Evolutionary conservation across 129 eudicot species (phyloP), one percentile per base, ranked within the genome.

Genomic region (Flaveria bidentis): DNA sequence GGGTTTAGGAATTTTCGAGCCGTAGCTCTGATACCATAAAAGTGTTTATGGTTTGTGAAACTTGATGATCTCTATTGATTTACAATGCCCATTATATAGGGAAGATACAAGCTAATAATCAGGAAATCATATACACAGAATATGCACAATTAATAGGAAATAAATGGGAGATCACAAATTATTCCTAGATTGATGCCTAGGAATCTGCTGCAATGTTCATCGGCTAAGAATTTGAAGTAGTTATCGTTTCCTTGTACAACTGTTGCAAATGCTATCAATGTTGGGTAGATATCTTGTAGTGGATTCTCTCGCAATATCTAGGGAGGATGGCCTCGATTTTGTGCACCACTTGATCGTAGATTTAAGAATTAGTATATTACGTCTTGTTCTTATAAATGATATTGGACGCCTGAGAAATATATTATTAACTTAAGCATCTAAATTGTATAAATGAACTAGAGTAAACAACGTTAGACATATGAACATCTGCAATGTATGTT

Each of bases 391-490:
- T 61, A 44, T 15, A 25, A 61, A 22, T 47, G 46, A 13, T 69
- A 45, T 13, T 16, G 44, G 44, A 14, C 14, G 10, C 23, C 23
- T 69, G 44, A 42, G 23, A 74, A 23, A 12, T 61, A 7, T 53
- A 49, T 74, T 64, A 45, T 44, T 42, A 62, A 28, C 60, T 45
- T 74, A 25, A 60, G 26, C 46, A 46, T 74, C 45, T 47, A 22
- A 42, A 42, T 28, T 45, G 7, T 47, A 7, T 23, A 58, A 44
- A n/a, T 15, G 67, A 12, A 65, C n/a, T 26, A 44, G 71, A 14
- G 67, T 76, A 20, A 22, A 66, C 33, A 49, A 76, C 73, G 51
- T 67, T 8, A 76, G 50, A 47, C 25, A 66, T 36, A 20, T 47
- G 52, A 0, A 58, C 20, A 26, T 44, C 42, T 64, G 44, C 71